These are phyloP conservation scores for Sanguinoderma infundibulare DNA, from an alignment of 1,284 basidiomycete genomes.

Conservation along the genomic window DNA sequence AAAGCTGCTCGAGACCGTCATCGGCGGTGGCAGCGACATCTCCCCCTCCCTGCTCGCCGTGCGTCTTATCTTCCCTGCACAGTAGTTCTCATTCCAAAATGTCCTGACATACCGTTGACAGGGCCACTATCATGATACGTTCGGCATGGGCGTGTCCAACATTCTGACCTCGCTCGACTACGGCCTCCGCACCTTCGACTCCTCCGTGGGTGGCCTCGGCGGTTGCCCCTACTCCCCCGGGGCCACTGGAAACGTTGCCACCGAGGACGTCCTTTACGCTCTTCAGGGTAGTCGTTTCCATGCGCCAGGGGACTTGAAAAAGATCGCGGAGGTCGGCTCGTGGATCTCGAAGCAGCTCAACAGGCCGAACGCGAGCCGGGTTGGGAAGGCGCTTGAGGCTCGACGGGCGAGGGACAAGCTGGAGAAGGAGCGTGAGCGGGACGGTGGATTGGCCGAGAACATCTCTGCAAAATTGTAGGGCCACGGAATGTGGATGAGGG, in stretches of 20 bases:
- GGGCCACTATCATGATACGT: conserved; percentile 81
- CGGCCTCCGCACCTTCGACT: conserved; percentile 73
- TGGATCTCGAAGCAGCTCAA: conserved; percentile 80
- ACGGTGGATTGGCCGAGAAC: conserved; percentile 20
- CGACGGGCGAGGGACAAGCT: conserved; percentile 44
- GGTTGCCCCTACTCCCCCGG: conserved; percentile 97
- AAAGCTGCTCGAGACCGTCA: conserved; percentile 73
- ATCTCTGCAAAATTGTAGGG: conserved; percentile 21
- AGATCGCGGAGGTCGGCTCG: conserved; percentile 75
- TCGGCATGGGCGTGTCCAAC: conserved; percentile 81
- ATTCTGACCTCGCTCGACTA: conserved; percentile 66
- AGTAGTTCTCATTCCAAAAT: background rate
- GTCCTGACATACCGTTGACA: conserved; percentile 6
- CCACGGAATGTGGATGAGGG: background rate
- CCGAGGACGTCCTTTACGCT: conserved; percentile 89
- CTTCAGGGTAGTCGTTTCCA: conserved; percentile 74
- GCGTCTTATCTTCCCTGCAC: conserved; percentile 35
- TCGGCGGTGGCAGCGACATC: conserved; percentile 49
- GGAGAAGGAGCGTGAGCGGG: conserved; percentile 33
- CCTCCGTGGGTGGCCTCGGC: conserved; percentile 87
- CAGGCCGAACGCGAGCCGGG: conserved; percentile 78
- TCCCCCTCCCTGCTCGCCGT: conserved; percentile 74
- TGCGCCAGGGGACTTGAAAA: conserved; percentile 64
- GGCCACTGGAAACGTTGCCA: conserved; percentile 92
- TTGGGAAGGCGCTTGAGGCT: conserved; percentile 78